phyloP scores from a whole-genome alignment of 1,284 basidiomycete genomes.

The Meira nashicola region DNA sequence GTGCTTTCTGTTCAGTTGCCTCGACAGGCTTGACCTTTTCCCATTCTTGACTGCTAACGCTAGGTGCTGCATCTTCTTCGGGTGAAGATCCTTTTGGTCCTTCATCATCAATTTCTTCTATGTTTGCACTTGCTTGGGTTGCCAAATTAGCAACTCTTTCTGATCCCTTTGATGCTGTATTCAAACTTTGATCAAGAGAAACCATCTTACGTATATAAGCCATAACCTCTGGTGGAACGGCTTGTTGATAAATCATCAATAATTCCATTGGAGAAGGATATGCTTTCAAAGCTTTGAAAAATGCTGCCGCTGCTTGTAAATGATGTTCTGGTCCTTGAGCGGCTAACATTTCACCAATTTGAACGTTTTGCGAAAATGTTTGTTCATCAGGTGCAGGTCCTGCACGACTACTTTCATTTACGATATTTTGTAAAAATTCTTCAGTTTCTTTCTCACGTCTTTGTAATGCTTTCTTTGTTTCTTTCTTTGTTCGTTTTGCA shows the following conservation, averaged over 20 bases:
- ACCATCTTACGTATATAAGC: slow-evolving; percentile 84
- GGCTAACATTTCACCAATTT: slow-evolving; percentile 78
- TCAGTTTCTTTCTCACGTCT: slow-evolving; percentile 32
- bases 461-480: slow-evolving; percentile 57
- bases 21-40: slow-evolving; percentile 9
- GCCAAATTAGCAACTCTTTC: background rate
- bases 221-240: slow-evolving; percentile 79
- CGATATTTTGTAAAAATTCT: slow-evolving; percentile 28
- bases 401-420: slow-evolving; percentile 29
- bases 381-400: slow-evolving; percentile 54
- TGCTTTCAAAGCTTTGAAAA: slow-evolving; percentile 87
- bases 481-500: slow-evolving; percentile 60
- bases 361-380: slow-evolving; percentile 86
- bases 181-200: slow-evolving; percentile 68
- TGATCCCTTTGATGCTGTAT: background rate
- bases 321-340: slow-evolving; percentile 62
- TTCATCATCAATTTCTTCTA: background rate
- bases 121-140: background rate
- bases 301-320: slow-evolving; percentile 70
- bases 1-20: background rate
- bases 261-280: slow-evolving; percentile 90
- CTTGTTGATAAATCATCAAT: slow-evolving; percentile 74
- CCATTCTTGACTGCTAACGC: slow-evolving; percentile 12
- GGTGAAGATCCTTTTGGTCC: slow-evolving; percentile 6
- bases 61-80: background rate